Conservation (phyloP, 371 early-diverging fungal species). For the Dipsacomyces acuminosporus region DNA sequence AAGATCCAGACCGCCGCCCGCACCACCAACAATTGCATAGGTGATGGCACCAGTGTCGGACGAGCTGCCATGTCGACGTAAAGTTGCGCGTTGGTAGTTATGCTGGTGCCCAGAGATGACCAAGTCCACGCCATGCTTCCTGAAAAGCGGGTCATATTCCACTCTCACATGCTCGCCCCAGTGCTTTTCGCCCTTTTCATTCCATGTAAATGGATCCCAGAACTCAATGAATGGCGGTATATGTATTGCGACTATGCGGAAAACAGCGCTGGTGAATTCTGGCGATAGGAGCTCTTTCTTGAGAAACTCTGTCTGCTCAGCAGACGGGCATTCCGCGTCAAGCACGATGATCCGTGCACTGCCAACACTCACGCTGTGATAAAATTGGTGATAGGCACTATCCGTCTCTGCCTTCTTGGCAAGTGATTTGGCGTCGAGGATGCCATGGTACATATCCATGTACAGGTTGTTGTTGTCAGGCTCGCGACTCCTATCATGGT, state of each 20-base stretch:
- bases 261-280: constrained; percentile 54
- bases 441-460: constrained; percentile 50
- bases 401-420: constrained; percentile 26
- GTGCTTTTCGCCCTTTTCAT: constrained; percentile 55
- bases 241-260: constrained; percentile 67
- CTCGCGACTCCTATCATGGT: constrained; percentile 42
- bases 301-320: constrained; percentile 61
- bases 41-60: constrained; percentile 52
- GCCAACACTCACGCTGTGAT: constrained; percentile 56
- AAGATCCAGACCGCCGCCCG: constrained; percentile 66
- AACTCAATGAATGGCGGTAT: constrained; percentile 77
- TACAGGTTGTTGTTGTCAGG: constrained; percentile 24
- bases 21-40: constrained; percentile 68
- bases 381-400: constrained; percentile 54
- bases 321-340: constrained; percentile 64
- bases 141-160: constrained; percentile 64
- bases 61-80: constrained; percentile 27
- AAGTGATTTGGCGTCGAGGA: constrained; percentile 51
- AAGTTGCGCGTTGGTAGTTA: constrained; percentile 58
- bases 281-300: constrained; percentile 53
- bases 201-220: constrained; percentile 73
- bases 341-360: constrained; percentile 64
- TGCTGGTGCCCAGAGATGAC: constrained; percentile 81
- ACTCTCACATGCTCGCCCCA: constrained; percentile 70
- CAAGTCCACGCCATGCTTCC: constrained; percentile 60